Evolutionary conservation across 2,329 filamentous ascomycete species (phyloP).

Genomic region (Diaporthe batatas): DNA sequence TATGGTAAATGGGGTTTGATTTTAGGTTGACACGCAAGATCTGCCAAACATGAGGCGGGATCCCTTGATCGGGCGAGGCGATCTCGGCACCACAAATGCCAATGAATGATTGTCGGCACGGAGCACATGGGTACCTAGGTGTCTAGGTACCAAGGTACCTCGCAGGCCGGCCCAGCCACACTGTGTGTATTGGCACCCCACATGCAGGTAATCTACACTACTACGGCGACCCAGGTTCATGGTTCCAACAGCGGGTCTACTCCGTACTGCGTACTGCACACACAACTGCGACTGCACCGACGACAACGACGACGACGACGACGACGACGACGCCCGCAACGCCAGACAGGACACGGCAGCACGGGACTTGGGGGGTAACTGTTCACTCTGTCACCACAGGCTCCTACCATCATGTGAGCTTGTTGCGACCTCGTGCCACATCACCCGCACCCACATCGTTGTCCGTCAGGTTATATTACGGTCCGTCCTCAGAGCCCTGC

Average conservation of each 20-base stretch:
- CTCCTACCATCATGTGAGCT: conserved; percentile 22
- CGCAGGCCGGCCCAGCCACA: too few relatives aligned
- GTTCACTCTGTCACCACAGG: not conserved
- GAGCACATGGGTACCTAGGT: too few relatives aligned
- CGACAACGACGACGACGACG: not conserved
- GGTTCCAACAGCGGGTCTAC: not conserved
- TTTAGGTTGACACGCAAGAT: not conserved
- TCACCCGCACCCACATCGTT: not conserved
- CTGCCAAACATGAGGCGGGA: not conserved
- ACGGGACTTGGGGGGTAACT: not conserved
- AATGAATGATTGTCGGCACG: too few relatives aligned
- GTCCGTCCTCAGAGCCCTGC: conserved; percentile 29
- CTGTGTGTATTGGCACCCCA: too few relatives aligned
- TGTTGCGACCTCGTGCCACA: conserved; percentile 17
- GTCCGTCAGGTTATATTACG: not conserved
- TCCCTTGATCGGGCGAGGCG: conserved; percentile 1
- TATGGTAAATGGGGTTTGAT: not conserved
- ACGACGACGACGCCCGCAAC: not conserved
- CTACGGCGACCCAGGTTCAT: conserved; percentile 27
- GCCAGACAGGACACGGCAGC: not conserved
- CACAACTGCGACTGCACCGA: not conserved
- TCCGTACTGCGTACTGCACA: not conserved
- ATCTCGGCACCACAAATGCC: not conserved
- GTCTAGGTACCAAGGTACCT: too few relatives aligned
- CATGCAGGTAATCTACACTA: not conserved